Evolutionary conservation across 495 filamentous ascomycete species (phyloP).

Genomic region (Aspergillus cavernicola): DNA sequence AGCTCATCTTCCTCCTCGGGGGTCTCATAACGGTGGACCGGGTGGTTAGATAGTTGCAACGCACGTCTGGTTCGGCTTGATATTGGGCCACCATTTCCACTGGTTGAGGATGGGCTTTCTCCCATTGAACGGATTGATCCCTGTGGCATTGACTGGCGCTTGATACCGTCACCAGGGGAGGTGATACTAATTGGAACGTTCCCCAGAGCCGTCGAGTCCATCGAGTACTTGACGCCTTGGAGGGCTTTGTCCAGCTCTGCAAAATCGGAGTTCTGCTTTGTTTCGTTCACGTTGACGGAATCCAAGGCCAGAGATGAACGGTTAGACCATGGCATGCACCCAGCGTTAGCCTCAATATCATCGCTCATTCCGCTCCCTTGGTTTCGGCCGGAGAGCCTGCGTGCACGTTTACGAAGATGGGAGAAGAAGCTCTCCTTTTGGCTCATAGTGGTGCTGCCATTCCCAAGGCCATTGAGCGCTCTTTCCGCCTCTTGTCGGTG

Average conservation of each 20-base stretch:
- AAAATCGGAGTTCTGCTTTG: constrained; percentile 47
- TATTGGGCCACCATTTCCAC: constrained; percentile 56
- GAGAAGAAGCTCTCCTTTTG: constrained; percentile 97
- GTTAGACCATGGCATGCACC: constrained; percentile 84
- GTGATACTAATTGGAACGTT: constrained; percentile 47
- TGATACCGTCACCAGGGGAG: constrained; percentile 47
- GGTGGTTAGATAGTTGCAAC: constrained; percentile 69
- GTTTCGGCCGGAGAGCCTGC: constrained; percentile 86
- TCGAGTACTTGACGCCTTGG: constrained; percentile 61
- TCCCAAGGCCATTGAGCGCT: constrained; percentile 74
- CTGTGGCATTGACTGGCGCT: constrained; percentile 74
- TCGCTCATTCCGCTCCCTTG: constrained; percentile 72
- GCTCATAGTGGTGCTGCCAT: constrained; percentile 59
- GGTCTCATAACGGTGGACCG: constrained; percentile 79
- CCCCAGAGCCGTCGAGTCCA: constrained; percentile 49
- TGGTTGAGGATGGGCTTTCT: constrained; percentile 57
- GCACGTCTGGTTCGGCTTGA: constrained; percentile 82
- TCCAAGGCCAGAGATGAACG: constrained; percentile 83
- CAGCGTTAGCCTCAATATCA: constrained; percentile 87
- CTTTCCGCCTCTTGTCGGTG: constrained; percentile 90
- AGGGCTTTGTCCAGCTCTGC: constrained; percentile 77
- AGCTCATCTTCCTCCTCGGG: constrained; percentile 97
- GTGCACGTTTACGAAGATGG: constrained; percentile 88
- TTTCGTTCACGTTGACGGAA: constrained; percentile 44
- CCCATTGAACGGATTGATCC: constrained; percentile 58